phyloP scores from a whole-genome alignment of 1,284 basidiomycete genomes.

The Cryptococcus maquisensis region DNA sequence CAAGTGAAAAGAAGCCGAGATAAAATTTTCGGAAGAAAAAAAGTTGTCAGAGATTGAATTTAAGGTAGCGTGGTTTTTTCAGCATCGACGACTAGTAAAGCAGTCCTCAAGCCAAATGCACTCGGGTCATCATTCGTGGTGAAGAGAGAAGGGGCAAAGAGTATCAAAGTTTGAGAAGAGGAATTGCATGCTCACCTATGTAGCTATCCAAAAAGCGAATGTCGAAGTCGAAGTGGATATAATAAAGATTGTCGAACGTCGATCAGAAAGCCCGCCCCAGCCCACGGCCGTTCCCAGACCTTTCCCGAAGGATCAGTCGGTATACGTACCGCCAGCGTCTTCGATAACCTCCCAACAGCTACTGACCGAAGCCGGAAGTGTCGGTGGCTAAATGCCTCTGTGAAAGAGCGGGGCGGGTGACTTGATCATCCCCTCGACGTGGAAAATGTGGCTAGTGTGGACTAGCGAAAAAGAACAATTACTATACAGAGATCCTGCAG shows the following conservation, averaged over 20 bases:
- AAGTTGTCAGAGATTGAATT: slow-evolving; percentile 34
- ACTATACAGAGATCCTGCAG: slow-evolving; percentile 48
- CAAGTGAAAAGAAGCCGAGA: no score
- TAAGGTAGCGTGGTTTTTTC: slow-evolving; percentile 50
- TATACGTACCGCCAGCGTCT: slow-evolving; percentile 44
- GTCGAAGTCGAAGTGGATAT: not conserved
- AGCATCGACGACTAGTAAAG: slow-evolving; percentile 31
- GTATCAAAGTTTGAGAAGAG: slow-evolving; percentile 12
- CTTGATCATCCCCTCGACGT: slow-evolving; percentile 49
- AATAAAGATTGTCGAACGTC: slow-evolving; percentile 22
- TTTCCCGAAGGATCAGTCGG: slow-evolving; percentile 22
- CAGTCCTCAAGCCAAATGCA: slow-evolving; percentile 50
- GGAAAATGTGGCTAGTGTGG: slow-evolving; percentile 49
- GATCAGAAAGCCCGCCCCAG: slow-evolving; percentile 48
- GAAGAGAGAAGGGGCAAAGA: slow-evolving; percentile 1
- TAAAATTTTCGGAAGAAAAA: slow-evolving; percentile 1
- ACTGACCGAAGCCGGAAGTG: not conserved
- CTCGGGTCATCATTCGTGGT: slow-evolving; percentile 44
- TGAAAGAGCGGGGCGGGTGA: slow-evolving; percentile 46
- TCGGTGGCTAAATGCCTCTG: slow-evolving; percentile 36
- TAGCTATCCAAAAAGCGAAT: not conserved
- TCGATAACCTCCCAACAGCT: slow-evolving; percentile 29
- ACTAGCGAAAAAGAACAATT: slow-evolving; percentile 46
- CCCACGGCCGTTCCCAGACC: slow-evolving; percentile 32
- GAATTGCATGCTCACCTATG: slow-evolving; percentile 38